A percentile compares a stretch with the other conserved stretches of the same genome.
Evolutionary conservation across 257 asterid genomes (phyloP).

Genomic region (Henckelia pumila): DNA sequence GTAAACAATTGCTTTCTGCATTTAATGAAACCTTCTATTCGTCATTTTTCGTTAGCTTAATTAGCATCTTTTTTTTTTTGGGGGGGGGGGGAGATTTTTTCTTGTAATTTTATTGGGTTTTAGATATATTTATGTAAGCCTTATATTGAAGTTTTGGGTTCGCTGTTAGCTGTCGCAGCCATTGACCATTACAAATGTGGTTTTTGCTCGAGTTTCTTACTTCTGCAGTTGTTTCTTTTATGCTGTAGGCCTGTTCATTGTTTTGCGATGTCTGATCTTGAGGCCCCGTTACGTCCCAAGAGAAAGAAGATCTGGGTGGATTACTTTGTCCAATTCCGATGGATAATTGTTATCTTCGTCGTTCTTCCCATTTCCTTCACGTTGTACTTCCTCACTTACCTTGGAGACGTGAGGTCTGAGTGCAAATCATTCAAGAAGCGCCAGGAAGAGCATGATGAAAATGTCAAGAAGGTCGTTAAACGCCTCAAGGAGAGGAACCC

Average conservation of each 20-base stretch:
- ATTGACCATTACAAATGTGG: not conserved
- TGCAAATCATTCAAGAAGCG: conserved; percentile 69
- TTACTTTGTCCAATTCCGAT: conserved; percentile 76
- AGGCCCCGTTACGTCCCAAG: conserved; percentile 91
- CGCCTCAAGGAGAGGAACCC: conserved; percentile 53
- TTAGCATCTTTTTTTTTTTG: no score
- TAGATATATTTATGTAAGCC: no score
- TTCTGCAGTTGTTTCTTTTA: conserved; percentile 9
- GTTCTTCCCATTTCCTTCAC: conserved; percentile 81
- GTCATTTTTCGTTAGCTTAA: no score
- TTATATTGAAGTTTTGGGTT: not conserved
- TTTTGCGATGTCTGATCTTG: conserved; percentile 71
- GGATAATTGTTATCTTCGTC: conserved; percentile 83
- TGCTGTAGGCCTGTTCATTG: conserved; percentile 32
- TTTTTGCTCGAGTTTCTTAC: conserved; percentile 10
- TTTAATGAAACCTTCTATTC: no score
- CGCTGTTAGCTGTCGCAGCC: not conserved
- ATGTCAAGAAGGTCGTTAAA: conserved; percentile 41
- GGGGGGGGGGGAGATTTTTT: no score
- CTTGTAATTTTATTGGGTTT: no score
- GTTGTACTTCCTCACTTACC: conserved; percentile 69
- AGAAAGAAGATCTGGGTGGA: conserved; percentile 86
- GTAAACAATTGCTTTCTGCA: no score
- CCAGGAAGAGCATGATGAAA: conserved; percentile 46
- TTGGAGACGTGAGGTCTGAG: conserved; percentile 77